These are phyloP conservation scores for Trichoderma orchidacearum DNA, from an alignment of 495 filamentous ascomycete species.

Conservation along the genomic window DNA sequence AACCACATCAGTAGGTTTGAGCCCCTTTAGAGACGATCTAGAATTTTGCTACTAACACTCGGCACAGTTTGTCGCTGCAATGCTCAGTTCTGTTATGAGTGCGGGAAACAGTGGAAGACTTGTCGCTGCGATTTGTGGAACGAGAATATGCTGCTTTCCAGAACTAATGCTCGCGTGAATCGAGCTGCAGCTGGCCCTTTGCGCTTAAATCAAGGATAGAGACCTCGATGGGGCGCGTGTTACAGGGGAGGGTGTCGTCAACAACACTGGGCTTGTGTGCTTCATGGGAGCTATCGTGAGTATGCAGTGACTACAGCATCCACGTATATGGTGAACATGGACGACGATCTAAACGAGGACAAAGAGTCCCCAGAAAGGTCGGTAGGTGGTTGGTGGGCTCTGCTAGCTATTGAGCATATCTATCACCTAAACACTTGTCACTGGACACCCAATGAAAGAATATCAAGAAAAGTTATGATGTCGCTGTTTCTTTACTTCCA, in stretches of 20 bases:
- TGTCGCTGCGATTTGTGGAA: conserved; percentile 32
- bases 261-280: too few species aligned
- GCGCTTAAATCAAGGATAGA: not conserved
- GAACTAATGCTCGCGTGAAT: not conserved
- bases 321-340: too few species aligned
- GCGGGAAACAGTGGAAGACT: conserved; percentile 34
- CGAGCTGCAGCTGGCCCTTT: not conserved
- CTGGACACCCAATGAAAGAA: too few species aligned
- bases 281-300: too few species aligned
- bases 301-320: too few species aligned
- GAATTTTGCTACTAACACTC: not conserved
- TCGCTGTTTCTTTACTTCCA: too few species aligned
- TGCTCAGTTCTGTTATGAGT: conserved; percentile 45
- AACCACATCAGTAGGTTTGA: conserved; percentile 27
- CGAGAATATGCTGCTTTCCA: conserved; percentile 16
- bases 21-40: not conserved
- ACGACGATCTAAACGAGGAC: too few species aligned
- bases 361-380: not conserved
- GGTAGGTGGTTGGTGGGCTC: not conserved
- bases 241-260: too few species aligned
- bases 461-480: too few species aligned
- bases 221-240: too few species aligned
- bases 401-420: not conserved
- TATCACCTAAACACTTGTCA: not conserved
- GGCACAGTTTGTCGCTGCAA: conserved; percentile 29